A percentile compares a stretch with the other conserved stretches of the same genome.
Evolutionary conservation across 129 eudicot species (phyloP).

Genomic region (Pulicaria dysenterica): DNA sequence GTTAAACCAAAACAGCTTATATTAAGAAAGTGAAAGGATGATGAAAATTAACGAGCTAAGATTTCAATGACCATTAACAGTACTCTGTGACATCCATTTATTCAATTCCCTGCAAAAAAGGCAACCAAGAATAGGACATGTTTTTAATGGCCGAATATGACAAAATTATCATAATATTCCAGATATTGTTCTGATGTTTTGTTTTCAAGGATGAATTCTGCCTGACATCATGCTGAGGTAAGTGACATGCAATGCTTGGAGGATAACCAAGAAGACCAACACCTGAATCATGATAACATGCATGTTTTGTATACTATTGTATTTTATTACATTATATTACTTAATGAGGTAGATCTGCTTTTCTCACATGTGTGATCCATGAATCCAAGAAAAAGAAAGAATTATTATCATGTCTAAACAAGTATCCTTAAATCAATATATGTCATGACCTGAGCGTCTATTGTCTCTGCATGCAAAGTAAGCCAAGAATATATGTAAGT

Average conservation of each 20-base stretch:
- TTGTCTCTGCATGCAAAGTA: constrained; percentile 20
- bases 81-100: constrained; percentile 4
- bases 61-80: constrained; percentile 14
- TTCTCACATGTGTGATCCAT: constrained; percentile 31
- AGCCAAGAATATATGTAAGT: not conserved
- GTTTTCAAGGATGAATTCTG: constrained; percentile 22
- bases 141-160: constrained; percentile 19
- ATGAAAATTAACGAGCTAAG: not conserved
- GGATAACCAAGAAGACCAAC: constrained; percentile 16
- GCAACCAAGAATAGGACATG: constrained; percentile 38
- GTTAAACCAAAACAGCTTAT: not conserved
- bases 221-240: constrained; percentile 32
- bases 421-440: constrained; percentile 15
- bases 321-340: not conserved
- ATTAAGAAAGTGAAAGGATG: not conserved
- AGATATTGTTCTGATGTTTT: not conserved
- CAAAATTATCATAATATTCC: constrained; percentile 5
- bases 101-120: constrained; percentile 33
- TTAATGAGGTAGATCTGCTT: not conserved
- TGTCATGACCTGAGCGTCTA: constrained; percentile 15
- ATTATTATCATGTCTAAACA: constrained; percentile 19
- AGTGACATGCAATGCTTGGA: constrained; percentile 21
- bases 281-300: constrained; percentile 19
- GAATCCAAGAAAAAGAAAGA: not conserved
- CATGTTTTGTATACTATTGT: constrained; percentile 3